These are phyloP conservation scores for Cytidiella melzeri DNA, from an alignment of 768 basidiomycete species.

Conservation along the genomic window DNA sequence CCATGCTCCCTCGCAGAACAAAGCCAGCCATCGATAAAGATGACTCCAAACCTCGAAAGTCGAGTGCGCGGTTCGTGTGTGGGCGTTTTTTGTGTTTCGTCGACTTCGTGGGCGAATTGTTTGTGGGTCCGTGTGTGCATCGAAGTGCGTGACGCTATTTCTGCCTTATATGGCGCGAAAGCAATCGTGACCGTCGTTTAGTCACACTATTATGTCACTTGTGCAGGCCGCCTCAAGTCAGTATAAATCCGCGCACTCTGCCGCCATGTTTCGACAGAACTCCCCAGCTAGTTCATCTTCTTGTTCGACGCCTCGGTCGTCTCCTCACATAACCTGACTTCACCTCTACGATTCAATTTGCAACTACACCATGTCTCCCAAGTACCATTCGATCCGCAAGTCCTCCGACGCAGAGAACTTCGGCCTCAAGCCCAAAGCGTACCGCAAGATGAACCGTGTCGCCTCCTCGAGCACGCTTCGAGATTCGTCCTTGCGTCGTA, in stretches of 20 bases:
- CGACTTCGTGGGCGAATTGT: too few relatives aligned
- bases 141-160: not conserved
- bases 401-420: constrained; percentile 23
- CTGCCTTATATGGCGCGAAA: not conserved
- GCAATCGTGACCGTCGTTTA: constrained; percentile 5
- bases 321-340: not conserved
- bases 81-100: too few relatives aligned
- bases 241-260: not conserved
- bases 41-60: too few relatives aligned
- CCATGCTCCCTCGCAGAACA: too few relatives aligned
- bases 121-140: constrained; percentile 2
- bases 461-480: constrained; percentile 5
- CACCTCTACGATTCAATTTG: not conserved
- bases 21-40: too few relatives aligned
- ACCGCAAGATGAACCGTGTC: constrained; percentile 2
- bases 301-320: not conserved
- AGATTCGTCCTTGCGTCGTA: constrained; percentile 11
- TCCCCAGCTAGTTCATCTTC: not conserved
- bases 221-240: too few relatives aligned
- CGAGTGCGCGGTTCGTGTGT: too few relatives aligned
- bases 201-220: constrained; percentile 4
- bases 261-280: not conserved
- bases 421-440: constrained; percentile 3
- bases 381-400: constrained; percentile 17
- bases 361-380: constrained; percentile 3